Evolutionary conservation across 2,329 filamentous ascomycete genomes (phyloP).

Genomic region (Pyricularia grisea): DNA sequence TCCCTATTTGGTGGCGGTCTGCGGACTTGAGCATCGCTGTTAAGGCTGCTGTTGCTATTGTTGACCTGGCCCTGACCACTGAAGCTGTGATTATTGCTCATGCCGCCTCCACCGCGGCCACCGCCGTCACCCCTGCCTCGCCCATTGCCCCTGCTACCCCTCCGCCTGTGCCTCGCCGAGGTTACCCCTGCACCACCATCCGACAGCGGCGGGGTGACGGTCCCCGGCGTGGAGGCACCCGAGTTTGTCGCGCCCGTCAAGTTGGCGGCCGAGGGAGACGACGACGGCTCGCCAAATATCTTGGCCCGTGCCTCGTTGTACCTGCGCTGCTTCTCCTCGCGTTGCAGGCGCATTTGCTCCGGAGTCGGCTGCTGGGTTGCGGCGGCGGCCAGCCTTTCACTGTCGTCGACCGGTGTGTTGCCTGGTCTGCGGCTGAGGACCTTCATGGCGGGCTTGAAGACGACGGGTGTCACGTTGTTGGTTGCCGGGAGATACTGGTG

Average conservation of each 20-base stretch:
- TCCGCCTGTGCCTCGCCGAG: neutral
- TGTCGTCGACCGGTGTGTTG: slow-evolving; percentile 46
- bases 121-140: slow-evolving; percentile 31
- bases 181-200: neutral
- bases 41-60: slow-evolving; percentile 9
- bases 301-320: slow-evolving; percentile 85
- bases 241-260: slow-evolving; percentile 20
- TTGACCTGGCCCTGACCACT: neutral
- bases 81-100: neutral
- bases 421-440: slow-evolving; percentile 75
- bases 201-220: slow-evolving; percentile 46
- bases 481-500: slow-evolving; percentile 25
- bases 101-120: neutral
- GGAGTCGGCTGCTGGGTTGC: slow-evolving; percentile 45
- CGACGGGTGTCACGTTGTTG: slow-evolving; percentile 40
- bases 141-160: slow-evolving; percentile 8
- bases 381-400: slow-evolving; percentile 45
- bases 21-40: slow-evolving; percentile 15
- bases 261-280: slow-evolving; percentile 7
- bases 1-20: slow-evolving; percentile 38
- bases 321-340: slow-evolving; percentile 80
- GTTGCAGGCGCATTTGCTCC: slow-evolving; percentile 70
- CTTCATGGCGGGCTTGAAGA: slow-evolving; percentile 74
- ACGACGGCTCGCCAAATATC: slow-evolving; percentile 59
- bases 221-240: slow-evolving; percentile 53